Evolutionary conservation across 139 green algal genomes (phyloP).

Genomic region (Volvox reticuliferus): DNA sequence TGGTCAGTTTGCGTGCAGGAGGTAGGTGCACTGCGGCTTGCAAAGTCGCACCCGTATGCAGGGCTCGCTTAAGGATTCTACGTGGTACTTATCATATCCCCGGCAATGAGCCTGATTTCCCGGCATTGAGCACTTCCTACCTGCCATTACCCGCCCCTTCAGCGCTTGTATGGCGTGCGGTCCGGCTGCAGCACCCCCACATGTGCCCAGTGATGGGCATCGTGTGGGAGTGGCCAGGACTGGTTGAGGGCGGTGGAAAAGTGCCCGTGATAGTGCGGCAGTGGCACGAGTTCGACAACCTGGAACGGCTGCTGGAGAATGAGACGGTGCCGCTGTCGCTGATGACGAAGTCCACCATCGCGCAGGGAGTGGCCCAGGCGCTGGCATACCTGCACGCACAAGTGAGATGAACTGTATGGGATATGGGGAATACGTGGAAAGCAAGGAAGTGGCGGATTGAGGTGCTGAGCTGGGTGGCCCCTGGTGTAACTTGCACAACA

Average conservation of each 20-base stretch:
- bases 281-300: conserved; percentile 35
- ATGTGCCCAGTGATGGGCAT: conserved; percentile 42
- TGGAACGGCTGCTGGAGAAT: conserved; percentile 33
- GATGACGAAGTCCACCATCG: conserved; percentile 15
- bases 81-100: too few relatives aligned
- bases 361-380: background rate
- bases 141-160: background rate
- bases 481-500: too few relatives aligned
- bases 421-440: too few relatives aligned
- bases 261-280: conserved; percentile 19
- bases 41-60: too few relatives aligned
- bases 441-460: too few relatives aligned
- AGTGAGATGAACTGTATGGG: background rate
- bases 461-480: too few relatives aligned
- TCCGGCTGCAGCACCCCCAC: conserved; percentile 37
- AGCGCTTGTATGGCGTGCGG: conserved; percentile 27
- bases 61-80: too few relatives aligned
- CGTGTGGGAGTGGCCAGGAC: conserved; percentile 43
- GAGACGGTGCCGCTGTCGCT: conserved; percentile 36
- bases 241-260: background rate
- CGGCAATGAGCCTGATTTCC: too few relatives aligned
- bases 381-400: conserved; percentile 38
- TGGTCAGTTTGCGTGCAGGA: too few relatives aligned
- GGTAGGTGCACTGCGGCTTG: too few relatives aligned
- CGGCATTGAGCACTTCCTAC: too few relatives aligned